Evolutionary conservation across 345 rosid species (phyloP), one percentile per base, ranked within the genome.

Genomic region (Hypericum androsaemum): DNA sequence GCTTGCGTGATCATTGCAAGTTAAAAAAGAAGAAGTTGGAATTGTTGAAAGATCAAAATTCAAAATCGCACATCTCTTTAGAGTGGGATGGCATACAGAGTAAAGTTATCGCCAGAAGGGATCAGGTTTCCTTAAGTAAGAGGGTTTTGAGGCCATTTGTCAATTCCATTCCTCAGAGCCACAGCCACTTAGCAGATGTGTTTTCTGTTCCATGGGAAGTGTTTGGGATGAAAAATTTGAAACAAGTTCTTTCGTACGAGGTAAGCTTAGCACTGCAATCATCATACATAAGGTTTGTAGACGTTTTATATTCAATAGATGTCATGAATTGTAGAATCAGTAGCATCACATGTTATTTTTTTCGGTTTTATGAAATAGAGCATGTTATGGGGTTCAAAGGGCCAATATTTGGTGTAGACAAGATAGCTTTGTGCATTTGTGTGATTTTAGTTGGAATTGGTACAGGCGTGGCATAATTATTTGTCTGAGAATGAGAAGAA

Each of bases 41-140:
- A 51, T 67, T 79, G 36, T 61, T 57, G 11, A 72, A 76, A 62
- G 74, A 77, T 22, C 32, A 22, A 61, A 77, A 71, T 63, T 40
- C 74, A 0, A 81, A 81, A 64, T 79, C 84, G 64, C 86, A 73
- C 47, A 80, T 88, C 60, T 78, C 79, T 64, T 94, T 92, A 35
- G 81, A 83, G 75, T 92, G 98, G 98, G 90, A 92, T 53, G 69
- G 70, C 41, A 73, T 58, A 48, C 54, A 57, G 47, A 80, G 71
- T 43, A 73, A 58, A 57, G 97, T 92, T 35, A 75, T 88, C 42
- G 84, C 98, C 53, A 92, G 70, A 73, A 81, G 60, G 82, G 97
- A 83, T 40, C 98, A 92, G 70, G 66, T 92, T 70, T 95, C 88
- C 17, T 39, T 92, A 38, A 74, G 81, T 62, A 47, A 57, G 53